Evolutionary conservation across 306 rosid genomes (phyloP).

Genomic region (Carpinus fangiana): DNA sequence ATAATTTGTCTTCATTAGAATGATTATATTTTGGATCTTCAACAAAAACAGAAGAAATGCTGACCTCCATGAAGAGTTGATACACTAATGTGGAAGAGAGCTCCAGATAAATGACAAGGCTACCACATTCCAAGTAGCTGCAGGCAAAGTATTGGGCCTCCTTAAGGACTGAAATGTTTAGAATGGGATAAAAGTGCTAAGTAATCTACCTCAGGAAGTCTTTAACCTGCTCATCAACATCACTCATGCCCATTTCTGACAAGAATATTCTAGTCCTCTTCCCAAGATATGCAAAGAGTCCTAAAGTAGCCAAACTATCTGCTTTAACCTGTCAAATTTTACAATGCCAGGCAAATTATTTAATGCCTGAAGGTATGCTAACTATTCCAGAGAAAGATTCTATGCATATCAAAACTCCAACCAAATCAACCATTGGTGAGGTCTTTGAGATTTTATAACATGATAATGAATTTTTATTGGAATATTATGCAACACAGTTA

Average conservation of each 20-base stretch:
- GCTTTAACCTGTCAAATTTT: conserved; percentile 46
- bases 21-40: conserved; percentile 2
- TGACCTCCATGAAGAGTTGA: conserved; percentile 74
- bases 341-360: conserved; percentile 20
- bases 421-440: not conserved
- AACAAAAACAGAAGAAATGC: conserved; percentile 24
- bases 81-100: conserved; percentile 48
- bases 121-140: conserved; percentile 79
- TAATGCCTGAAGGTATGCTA: conserved; percentile 8
- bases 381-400: conserved; percentile 5
- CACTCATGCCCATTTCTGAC: conserved; percentile 58
- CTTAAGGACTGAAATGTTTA: conserved; percentile 9
- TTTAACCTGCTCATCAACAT: conserved; percentile 61
- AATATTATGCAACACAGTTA: not conserved
- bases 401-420: not conserved
- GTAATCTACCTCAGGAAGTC: conserved; percentile 62
- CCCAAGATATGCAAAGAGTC: conserved; percentile 73
- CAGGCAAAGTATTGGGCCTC: conserved; percentile 32
- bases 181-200: conserved; percentile 10
- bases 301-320: conserved; percentile 59
- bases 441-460: conserved; percentile 14
- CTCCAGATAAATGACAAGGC: conserved; percentile 60
- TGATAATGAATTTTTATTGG: not conserved
- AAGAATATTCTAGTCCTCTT: conserved; percentile 66
- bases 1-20: conserved; percentile 1